Evolutionary conservation across 768 basidiomycete species (phyloP), one percentile per base, ranked within the genome.

Genomic region (Rickenella mellea): DNA sequence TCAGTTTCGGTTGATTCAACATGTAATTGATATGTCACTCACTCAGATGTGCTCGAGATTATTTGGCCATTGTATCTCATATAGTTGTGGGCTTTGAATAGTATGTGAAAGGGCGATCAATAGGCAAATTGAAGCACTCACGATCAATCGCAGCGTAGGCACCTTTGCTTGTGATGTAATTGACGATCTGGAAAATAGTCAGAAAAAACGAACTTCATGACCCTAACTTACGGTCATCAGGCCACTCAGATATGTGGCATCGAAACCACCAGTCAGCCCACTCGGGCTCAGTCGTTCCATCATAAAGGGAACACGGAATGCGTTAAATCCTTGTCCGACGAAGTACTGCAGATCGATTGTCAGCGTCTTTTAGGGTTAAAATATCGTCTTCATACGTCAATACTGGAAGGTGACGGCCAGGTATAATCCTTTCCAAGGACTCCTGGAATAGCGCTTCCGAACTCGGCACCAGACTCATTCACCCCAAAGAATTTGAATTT

Each of bases 401-500:
- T 57, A 38, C 60, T 65, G 17, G 55, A 55, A 8, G 60, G 56
- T 17, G 53, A 50, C 11, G 76, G 73, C 70, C 71, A 76, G 26
- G 66, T 76, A 53, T 77, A 68, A 43, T 67, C 66, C 25, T 46
- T 66, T 20, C 60, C 60, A 29, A 60, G 55, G 32, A 58, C 52
- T 42, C 76, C 77, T 12, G 78, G 78, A 49, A 69, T 64, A 10
- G 50, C 60, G 47, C 66, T 59, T 14, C 77, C 77, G 47, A 79
- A 80, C 55, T 80, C 77, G 30, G 76, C 77, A 49, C 76, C 75
- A 39, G 74, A 70, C 55, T 79, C 58, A 58, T 75, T 78, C 32
- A 78, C 76, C 56, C 78, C 78, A 47, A 78, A 77, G 64, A 58
- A 76, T 53, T 69, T 64, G 69, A 80, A 78, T 55, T 76, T 78